These are phyloP conservation scores for Bacterosira constricta DNA, from an alignment of 108 stramenopile genomes.

Conservation along the genomic window DNA sequence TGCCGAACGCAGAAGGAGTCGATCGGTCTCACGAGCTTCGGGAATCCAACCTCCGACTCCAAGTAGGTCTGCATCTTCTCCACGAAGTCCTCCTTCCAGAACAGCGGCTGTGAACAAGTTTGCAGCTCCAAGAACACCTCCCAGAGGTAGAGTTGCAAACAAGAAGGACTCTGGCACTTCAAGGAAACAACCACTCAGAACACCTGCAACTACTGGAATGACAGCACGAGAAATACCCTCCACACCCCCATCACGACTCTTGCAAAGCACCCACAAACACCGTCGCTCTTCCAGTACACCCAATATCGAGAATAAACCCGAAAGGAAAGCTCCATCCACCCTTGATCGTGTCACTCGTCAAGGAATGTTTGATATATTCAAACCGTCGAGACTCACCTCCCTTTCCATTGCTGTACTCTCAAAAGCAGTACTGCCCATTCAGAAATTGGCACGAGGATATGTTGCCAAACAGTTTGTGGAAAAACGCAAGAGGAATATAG, in stretches of 20 bases:
- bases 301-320: too few relatives aligned
- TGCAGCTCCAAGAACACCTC: neutral
- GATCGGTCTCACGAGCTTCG: neutral
- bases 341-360: too few relatives aligned
- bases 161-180: too few relatives aligned
- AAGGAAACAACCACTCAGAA: too few relatives aligned
- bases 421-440: conserved; percentile 7
- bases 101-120: too few relatives aligned
- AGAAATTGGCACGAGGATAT: conserved; percentile 13
- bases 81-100: neutral
- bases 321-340: too few relatives aligned
- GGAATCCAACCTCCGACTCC: neutral
- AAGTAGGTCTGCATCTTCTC: neutral
- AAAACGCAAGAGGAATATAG: conserved; percentile 13
- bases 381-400: neutral
- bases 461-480: conserved; percentile 4
- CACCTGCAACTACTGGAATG: too few relatives aligned
- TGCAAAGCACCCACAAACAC: neutral
- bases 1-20: neutral
- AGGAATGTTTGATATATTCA: neutral
- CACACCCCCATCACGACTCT: neutral
- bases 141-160: too few relatives aligned
- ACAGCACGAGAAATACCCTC: too few relatives aligned
- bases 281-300: too few relatives aligned
- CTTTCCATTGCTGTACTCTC: conserved; percentile 12